Evolutionary conservation across 805 yeast species (phyloP), one percentile per base, ranked within the genome.

Genomic region (Starmerella stigmatis): DNA sequence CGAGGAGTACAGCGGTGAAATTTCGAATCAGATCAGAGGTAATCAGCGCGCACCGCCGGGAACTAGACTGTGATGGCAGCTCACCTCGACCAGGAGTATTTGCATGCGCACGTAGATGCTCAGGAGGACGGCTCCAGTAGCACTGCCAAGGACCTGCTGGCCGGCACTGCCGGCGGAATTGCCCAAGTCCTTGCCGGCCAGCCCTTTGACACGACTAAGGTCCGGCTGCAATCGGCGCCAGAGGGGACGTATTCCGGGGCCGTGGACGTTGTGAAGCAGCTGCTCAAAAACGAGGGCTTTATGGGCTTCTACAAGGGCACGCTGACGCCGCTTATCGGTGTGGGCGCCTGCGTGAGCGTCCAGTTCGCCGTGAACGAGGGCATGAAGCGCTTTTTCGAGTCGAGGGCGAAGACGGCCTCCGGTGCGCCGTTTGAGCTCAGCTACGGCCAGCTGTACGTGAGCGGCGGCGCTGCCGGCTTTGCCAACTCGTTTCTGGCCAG

Each of bases 291-390:
- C 47, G 98, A 92, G 64, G 98, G 98, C 2, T 73, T 79, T 6
- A 47, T 67, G 29, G 98, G 94, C 0, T 85, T 92, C 59, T 92
- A 92, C 63, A 79, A 94, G 64, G 98, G 98, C 28, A 86, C 96
- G 1, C 58, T 86, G 55, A 88, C 96, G 1, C 98, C 98, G 17
- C 70, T 92, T 55, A 63, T 89, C 28, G 98, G 98, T 11, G 71
- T 89, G n/a, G 98, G 98, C 42, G 95, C 94, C 0, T 88, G 96
- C 70, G 96, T 92, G 11, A 84, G 95, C 8, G 83, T 89, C 32
- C 98, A 92, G 64, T 92, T 92, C 60, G 92, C 95, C 37, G 94
- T 86, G 29, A 88, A 88, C 59, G 97, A 92, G 63, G 81, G 73
- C 58, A 86, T 89, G 95, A 92, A 92, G 66, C 72, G 96, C 57